These are phyloP conservation scores for Microbotryum intermedium DNA, from an alignment of 1,284 basidiomycete species.

Conservation along the genomic window DNA sequence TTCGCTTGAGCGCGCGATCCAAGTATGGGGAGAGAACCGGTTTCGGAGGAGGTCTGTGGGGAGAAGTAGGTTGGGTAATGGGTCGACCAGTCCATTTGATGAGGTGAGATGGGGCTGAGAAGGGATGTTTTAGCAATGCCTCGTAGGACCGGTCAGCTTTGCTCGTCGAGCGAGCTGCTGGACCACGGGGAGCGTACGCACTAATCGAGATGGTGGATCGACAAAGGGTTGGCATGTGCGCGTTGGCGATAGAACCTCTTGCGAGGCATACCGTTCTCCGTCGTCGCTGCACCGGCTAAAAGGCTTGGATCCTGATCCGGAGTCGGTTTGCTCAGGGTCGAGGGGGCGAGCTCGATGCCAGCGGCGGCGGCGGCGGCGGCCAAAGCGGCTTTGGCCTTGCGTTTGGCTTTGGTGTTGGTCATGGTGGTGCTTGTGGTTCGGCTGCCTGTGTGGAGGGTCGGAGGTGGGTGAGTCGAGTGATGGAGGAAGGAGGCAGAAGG, in stretches of 20 bases:
- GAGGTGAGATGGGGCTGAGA: conserved; percentile 61
- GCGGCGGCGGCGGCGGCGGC: too few species aligned
- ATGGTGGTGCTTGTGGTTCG: too few species aligned
- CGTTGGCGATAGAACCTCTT: conserved; percentile 96
- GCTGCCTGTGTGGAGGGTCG: too few species aligned
- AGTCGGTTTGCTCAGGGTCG: too few species aligned
- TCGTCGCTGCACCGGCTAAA: not conserved
- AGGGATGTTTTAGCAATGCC: too few species aligned
- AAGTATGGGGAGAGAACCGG: not conserved
- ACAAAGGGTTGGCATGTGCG: conserved; percentile 97
- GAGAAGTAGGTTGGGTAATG: conserved; percentile 71
- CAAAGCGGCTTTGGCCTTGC: too few species aligned
- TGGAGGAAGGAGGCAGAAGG: too few species aligned
- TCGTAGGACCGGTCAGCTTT: not conserved
- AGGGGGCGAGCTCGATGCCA: too few species aligned
- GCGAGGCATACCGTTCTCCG: conserved; percentile 34
- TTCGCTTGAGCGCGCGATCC: conserved; percentile 37
- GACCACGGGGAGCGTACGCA: conserved; percentile 31
- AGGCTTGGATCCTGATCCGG: not conserved
- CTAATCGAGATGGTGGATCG: conserved; percentile 87
- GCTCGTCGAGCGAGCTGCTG: not conserved
- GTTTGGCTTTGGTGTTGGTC: too few species aligned
- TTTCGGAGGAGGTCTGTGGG: not conserved
- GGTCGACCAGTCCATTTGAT: conserved; percentile 68
- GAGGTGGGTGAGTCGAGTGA: too few species aligned